Evolutionary conservation across 2,329 filamentous ascomycete genomes (phyloP).

Genomic region (Fusarium mexicanum): DNA sequence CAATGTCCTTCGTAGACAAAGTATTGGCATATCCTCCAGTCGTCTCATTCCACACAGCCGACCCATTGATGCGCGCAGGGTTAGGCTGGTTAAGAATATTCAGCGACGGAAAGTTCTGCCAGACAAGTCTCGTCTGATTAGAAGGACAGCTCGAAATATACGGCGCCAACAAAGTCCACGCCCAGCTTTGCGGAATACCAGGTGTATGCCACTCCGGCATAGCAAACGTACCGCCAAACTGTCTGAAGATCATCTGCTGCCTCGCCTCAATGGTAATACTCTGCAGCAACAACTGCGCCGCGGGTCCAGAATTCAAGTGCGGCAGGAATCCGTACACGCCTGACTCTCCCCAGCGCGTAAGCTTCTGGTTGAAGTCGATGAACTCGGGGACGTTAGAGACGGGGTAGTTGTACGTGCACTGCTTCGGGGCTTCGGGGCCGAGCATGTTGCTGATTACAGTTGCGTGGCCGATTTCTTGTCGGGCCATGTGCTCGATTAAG

Average conservation of each 20-base stretch:
- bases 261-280: conserved; percentile 82
- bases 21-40: conserved; percentile 67
- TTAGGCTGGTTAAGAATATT: conserved; percentile 81
- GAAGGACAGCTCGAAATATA: conserved; percentile 81
- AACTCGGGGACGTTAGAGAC: conserved; percentile 78
- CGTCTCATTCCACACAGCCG: conserved; percentile 71
- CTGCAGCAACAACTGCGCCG: conserved; percentile 77
- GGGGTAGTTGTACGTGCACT: conserved; percentile 86
- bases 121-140: conserved; percentile 77
- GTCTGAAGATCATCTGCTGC: conserved; percentile 86
- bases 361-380: conserved; percentile 84
- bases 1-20: conserved; percentile 58
- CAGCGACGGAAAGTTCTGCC: conserved; percentile 85
- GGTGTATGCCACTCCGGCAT: conserved; percentile 86
- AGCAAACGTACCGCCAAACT: conserved; percentile 81
- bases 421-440: conserved; percentile 72
- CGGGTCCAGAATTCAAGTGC: conserved; percentile 80
- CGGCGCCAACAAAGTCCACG: conserved; percentile 82
- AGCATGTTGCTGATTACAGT: conserved; percentile 83
- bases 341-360: conserved; percentile 83
- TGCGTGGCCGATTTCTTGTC: conserved; percentile 81
- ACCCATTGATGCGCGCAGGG: conserved; percentile 71
- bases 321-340: conserved; percentile 84
- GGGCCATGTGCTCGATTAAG: conserved; percentile 78
- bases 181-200: conserved; percentile 85